Conservation (phyloP, 1,139 yeast genomes). For the Pichia sp. region DNA sequence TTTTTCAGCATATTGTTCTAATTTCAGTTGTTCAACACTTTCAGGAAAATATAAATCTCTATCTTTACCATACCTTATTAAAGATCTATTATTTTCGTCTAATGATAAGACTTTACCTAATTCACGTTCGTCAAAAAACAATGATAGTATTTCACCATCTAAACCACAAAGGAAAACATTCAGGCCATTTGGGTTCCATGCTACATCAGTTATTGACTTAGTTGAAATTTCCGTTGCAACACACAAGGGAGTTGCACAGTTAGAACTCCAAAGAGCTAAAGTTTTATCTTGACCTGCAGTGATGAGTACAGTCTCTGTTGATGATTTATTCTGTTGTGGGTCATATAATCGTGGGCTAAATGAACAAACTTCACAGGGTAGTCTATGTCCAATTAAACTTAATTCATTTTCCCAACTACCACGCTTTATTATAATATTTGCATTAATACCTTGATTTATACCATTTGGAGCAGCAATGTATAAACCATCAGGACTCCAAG, state of each 20-base stretch:
- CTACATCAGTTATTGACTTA: constrained; percentile 64
- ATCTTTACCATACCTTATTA: constrained; percentile 83
- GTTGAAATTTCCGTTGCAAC: constrained; percentile 57
- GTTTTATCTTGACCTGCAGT: constrained; percentile 78
- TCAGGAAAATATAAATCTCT: constrained; percentile 84
- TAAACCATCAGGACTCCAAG: constrained; percentile 99
- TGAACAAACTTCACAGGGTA: constrained; percentile 90
- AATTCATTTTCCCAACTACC: constrained; percentile 91
- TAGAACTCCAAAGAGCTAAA: constrained; percentile 65
- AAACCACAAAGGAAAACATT: constrained; percentile 67
- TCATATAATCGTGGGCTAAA: constrained; percentile 73
- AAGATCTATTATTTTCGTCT: constrained; percentile 60
- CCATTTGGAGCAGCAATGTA: constrained; percentile 96
- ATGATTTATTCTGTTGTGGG: constrained; percentile 19
- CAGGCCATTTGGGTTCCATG: constrained; percentile 76
- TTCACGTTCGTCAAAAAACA: constrained; percentile 62
- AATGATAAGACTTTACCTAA: constrained; percentile 65
- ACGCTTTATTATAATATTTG: constrained; percentile 80
- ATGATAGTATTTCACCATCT: constrained; percentile 77
- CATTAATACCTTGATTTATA: constrained; percentile 90
- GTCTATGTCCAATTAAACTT: constrained; percentile 89
- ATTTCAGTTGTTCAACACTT: constrained; percentile 64
- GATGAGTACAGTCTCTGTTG: constrained; percentile 48
- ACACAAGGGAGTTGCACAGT: constrained; percentile 52
- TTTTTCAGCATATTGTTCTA: constrained; percentile 54